Percentiles rank a stretch among this genome's conserved stretches.
These are phyloP conservation scores for Vitis amurensis DNA, from an alignment of 164 flowering plant genomes.

Conservation along the genomic window DNA sequence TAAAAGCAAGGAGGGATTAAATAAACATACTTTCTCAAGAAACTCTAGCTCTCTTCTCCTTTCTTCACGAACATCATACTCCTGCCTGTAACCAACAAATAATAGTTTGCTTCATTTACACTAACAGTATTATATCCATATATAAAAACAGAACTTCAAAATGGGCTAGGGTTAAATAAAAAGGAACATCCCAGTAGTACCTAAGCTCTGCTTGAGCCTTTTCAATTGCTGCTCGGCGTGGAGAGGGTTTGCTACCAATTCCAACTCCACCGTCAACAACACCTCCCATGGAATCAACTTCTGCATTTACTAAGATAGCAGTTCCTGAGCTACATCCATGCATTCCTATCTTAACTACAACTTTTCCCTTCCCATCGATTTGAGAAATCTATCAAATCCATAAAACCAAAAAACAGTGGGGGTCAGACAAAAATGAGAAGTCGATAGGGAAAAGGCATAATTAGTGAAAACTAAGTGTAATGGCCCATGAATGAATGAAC, in stretches of 20 bases:
- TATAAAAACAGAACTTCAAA: background rate
- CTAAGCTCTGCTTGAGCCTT: conserved; percentile 90
- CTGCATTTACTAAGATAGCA: conserved; percentile 78
- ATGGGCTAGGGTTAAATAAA: background rate
- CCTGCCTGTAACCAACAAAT: conserved; percentile 62
- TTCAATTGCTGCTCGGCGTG: conserved; percentile 79
- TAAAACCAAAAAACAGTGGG: conserved; percentile 6
- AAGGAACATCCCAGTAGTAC: conserved; percentile 32
- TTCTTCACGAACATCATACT: conserved; percentile 86
- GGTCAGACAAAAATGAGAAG: background rate
- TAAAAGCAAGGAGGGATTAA: conserved; percentile 6
- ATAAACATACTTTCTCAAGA: conserved; percentile 81
- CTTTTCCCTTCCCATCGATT: conserved; percentile 28
- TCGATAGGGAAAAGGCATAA: background rate
- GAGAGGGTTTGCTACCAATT: conserved; percentile 73
- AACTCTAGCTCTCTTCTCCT: conserved; percentile 90
- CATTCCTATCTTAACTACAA: conserved; percentile 55
- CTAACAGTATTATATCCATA: background rate
- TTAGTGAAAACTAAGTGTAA: background rate
- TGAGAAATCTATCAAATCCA: conserved; percentile 17
- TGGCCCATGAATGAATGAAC: background rate
- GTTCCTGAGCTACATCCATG: conserved; percentile 74
- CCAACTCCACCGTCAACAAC: conserved; percentile 82
- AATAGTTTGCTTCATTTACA: background rate
- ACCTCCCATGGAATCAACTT: conserved; percentile 99